Percentiles rank a stretch among this genome's conserved stretches.
phyloP scores from a whole-genome alignment of 495 filamentous ascomycete genomes.

The Aspergillus biplanus region DNA sequence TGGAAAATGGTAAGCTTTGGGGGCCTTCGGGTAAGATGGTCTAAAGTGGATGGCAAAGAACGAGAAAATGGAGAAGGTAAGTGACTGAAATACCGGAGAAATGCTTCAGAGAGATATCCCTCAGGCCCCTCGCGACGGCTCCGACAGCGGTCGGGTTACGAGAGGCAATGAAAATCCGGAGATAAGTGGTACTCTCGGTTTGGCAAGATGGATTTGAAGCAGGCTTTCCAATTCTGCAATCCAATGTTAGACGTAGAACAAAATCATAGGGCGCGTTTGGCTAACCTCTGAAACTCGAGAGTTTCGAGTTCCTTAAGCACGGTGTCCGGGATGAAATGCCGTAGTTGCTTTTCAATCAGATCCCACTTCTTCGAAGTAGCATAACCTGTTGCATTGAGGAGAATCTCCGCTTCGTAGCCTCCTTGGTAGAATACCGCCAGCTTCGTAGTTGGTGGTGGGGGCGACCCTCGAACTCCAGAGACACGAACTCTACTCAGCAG shows the following conservation, averaged over 20 bases:
- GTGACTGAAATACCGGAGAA: conserved; percentile 31
- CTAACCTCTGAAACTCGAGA: conserved; percentile 35
- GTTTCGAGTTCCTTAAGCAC: conserved; percentile 28
- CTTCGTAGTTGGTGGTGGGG: conserved; percentile 60
- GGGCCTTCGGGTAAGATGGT: not conserved
- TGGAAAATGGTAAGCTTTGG: conserved; percentile 1
- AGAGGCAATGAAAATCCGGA: conserved; percentile 35
- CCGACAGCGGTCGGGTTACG: conserved; percentile 10
- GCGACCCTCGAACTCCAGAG: conserved; percentile 43
- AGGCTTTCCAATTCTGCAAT: conserved; percentile 31
- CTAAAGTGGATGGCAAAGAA: not conserved
- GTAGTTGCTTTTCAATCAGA: conserved; percentile 43
- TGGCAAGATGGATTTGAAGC: conserved; percentile 28
- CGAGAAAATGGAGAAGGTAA: not conserved
- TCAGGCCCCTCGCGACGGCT: conserved; percentile 27
- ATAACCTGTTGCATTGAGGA: conserved; percentile 47
- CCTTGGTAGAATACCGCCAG: conserved; percentile 52
- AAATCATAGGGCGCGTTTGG: not conserved
- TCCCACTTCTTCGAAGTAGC: conserved; percentile 46
- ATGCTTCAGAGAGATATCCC: conserved; percentile 34
- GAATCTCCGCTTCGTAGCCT: conserved; percentile 48
- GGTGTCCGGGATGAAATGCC: conserved; percentile 25
- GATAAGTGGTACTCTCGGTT: conserved; percentile 33
- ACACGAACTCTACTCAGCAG: conserved; percentile 40
- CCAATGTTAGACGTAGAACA: not conserved